Evolutionary conservation across 352 stramenopile genomes (phyloP), one percentile per base, ranked within the genome.

Genomic region (Pythium pyrilobum): DNA sequence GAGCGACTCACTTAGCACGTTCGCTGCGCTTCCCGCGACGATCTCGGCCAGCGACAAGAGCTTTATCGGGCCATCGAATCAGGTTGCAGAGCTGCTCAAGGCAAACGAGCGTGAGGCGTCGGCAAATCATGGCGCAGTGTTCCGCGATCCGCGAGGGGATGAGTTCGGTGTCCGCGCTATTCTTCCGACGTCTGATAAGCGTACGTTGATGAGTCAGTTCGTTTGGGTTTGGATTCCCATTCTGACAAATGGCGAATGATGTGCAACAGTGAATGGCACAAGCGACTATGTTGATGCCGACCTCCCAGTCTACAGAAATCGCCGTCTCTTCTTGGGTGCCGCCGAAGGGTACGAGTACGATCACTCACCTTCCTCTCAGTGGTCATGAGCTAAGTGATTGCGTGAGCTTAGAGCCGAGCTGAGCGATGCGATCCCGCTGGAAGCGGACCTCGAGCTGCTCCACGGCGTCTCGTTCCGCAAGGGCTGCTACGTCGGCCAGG

Each of bases 401-500:
- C 66, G 72, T 45, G 4, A 24, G 13, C 24, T 8, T 29, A 67
- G 59, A 3, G 56, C 40, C 3, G 87, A 96, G 41, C 53, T 96
- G 51, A 68, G 66, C 21, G 89, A 95, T 15, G 59, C 59, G 3
- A 97, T 98, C 46, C 92, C 93, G 9, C 74, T 98, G 0, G 92
- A 98, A 59, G 92, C 73, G 41, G 97, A 97, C 50, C 64, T 98
- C 2, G 93, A 98, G 36, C 70, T 97, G 29, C 63, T 98, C 31
- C 69, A 82, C 41, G 89, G 85, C 28, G 85, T 98, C 29, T 92
- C 74, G 13, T 98, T 98, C 67, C 71, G 74, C 33, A 98, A 98
- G 67, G 94, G 94, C 7, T 98, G 94, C 77, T 98, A 98, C 62
- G 74, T 98, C 15, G 94, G 94, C 2, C 94, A 98, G 71, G 94